These are phyloP conservation scores for Fusarium domesticum DNA, from an alignment of 2,329 filamentous ascomycete species.

Conservation along the genomic window DNA sequence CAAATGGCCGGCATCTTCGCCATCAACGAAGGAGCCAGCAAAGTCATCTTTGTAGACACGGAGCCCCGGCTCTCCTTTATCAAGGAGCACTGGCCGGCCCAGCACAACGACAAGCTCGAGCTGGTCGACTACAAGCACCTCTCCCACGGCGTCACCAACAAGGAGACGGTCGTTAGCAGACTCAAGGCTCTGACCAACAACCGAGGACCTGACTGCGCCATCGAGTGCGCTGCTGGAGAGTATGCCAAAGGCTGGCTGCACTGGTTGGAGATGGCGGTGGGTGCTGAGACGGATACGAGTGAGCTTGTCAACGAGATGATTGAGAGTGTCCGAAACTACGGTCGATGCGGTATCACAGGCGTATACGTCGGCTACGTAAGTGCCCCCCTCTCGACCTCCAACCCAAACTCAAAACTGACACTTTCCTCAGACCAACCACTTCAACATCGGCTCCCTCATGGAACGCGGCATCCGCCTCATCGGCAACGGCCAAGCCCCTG, in stretches of 20 bases:
- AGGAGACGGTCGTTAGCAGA: slow-evolving; percentile 63
- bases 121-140: slow-evolving; percentile 65
- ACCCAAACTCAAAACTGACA: background rate
- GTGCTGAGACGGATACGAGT: slow-evolving; percentile 79
- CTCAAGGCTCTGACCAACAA: slow-evolving; percentile 72
- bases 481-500: slow-evolving; percentile 64
- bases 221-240: slow-evolving; percentile 65
- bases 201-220: slow-evolving; percentile 69
- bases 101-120: slow-evolving; percentile 55
- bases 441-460: slow-evolving; percentile 83
- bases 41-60: slow-evolving; percentile 77
- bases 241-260: slow-evolving; percentile 61
- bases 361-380: slow-evolving; percentile 60
- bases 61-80: slow-evolving; percentile 68
- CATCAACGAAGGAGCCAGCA: slow-evolving; percentile 67
- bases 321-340: slow-evolving; percentile 66
- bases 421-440: slow-evolving; percentile 37
- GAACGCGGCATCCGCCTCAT: slow-evolving; percentile 80
- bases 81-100: slow-evolving; percentile 55
- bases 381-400: slow-evolving; percentile 5
- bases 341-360: slow-evolving; percentile 74
- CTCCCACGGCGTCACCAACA: slow-evolving; percentile 54
- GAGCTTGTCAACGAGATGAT: slow-evolving; percentile 81
- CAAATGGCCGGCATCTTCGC: slow-evolving; percentile 80
- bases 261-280: slow-evolving; percentile 56